These are phyloP conservation scores for Dioscorea zingiberensis DNA, from an alignment of 106 monocot genomes.

Conservation along the genomic window DNA sequence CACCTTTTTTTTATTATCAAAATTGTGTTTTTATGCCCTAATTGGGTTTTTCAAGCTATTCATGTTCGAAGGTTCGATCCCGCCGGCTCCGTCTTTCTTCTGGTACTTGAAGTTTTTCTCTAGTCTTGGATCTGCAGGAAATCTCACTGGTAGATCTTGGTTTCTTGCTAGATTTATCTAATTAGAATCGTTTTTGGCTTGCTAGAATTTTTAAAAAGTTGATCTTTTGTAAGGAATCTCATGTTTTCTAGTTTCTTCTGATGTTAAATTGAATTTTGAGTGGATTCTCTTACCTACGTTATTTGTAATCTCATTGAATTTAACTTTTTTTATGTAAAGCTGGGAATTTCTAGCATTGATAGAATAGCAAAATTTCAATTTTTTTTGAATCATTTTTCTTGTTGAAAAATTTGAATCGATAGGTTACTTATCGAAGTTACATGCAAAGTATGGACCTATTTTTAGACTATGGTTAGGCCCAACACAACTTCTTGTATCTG, in stretches of 20 bases:
- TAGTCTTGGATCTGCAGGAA: constrained; percentile 8
- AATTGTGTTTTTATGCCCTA: background rate
- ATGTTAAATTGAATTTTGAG: background rate
- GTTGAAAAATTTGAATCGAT: background rate
- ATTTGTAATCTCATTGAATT: too few relatives aligned
- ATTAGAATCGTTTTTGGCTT: background rate
- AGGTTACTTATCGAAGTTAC: constrained; percentile 54
- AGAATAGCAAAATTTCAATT: background rate
- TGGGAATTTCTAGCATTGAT: too few relatives aligned
- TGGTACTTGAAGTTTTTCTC: constrained; percentile 14
- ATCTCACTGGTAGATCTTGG: constrained; percentile 26
- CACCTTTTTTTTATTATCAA: too few relatives aligned
- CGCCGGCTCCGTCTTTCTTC: constrained; percentile 25
- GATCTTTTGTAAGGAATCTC: too few relatives aligned
- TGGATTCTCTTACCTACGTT: too few relatives aligned
- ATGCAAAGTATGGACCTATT: constrained; percentile 57
- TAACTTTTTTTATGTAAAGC: too few relatives aligned
- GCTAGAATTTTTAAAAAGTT: too few relatives aligned
- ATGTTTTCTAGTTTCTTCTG: too few relatives aligned
- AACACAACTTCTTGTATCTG: constrained; percentile 62
- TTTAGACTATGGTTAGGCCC: constrained; percentile 67
- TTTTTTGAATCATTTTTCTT: background rate
- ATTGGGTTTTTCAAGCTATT: constrained; percentile 22
- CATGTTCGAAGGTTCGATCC: constrained; percentile 40
- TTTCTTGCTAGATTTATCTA: background rate